phyloP scores from a whole-genome alignment of 2,329 filamentous ascomycete genomes.

The Fusarium citri region DNA sequence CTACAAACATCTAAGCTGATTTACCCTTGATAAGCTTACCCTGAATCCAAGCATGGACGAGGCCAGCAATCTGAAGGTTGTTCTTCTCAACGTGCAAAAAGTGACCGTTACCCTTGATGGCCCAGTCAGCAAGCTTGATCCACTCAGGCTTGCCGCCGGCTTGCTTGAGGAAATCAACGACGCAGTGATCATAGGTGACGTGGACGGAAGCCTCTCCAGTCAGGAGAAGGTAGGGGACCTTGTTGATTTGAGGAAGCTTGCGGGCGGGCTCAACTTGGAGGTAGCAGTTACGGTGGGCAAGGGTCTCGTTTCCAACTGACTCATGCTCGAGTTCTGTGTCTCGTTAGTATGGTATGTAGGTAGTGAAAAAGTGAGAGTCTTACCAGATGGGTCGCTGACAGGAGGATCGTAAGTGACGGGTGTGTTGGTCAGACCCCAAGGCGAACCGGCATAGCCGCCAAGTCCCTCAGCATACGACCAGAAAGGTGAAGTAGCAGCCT shows the following conservation, averaged over 20 bases:
- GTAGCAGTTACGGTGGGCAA: slow-evolving; percentile 30
- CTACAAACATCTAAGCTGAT: neutral
- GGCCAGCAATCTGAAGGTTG: slow-evolving; percentile 28
- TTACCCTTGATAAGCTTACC: neutral
- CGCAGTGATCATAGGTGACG: slow-evolving; percentile 29
- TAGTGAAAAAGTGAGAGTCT: neutral
- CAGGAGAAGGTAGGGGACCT: slow-evolving; percentile 26
- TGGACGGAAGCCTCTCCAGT: slow-evolving; percentile 35
- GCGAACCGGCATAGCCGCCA: slow-evolving; percentile 12
- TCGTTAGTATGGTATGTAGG: neutral
- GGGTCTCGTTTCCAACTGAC: slow-evolving; percentile 29
- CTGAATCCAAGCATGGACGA: slow-evolving; percentile 18
- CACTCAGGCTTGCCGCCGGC: slow-evolving; percentile 30
- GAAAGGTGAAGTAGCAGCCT: slow-evolving; percentile 33
- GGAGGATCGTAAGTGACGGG: slow-evolving; percentile 33
- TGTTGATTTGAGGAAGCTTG: slow-evolving; percentile 30
- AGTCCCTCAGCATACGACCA: slow-evolving; percentile 33
- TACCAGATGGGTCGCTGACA: slow-evolving; percentile 26
- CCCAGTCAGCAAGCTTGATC: slow-evolving; percentile 22
- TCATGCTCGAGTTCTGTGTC: slow-evolving; percentile 14
- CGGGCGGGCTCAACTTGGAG: slow-evolving; percentile 29
- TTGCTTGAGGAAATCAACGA: slow-evolving; percentile 27
- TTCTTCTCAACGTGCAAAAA: slow-evolving; percentile 39
- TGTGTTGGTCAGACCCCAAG: slow-evolving; percentile 34
- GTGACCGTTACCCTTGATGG: slow-evolving; percentile 35